Percentiles rank a stretch among this genome's conserved stretches.
Evolutionary conservation across 2,329 filamentous ascomycete species (phyloP).

Genomic region (Phoma herbarum): DNA sequence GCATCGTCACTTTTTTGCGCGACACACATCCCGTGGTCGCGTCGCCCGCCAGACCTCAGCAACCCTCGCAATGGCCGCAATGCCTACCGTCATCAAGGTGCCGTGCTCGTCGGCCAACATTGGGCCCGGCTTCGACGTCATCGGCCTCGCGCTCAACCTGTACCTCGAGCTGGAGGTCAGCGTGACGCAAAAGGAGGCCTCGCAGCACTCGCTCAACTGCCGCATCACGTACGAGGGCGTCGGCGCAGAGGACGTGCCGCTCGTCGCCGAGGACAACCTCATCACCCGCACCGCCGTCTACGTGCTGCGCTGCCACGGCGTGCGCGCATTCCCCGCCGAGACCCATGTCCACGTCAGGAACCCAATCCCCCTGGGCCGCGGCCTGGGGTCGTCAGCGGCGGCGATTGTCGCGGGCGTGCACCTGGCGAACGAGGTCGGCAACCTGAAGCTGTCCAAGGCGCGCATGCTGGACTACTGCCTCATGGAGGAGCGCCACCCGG

Average conservation of each 20-base stretch:
- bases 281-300: conserved; percentile 95
- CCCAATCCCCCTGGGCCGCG: conserved; percentile 90
- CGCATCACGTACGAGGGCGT: conserved; percentile 88
- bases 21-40: conserved; percentile 11
- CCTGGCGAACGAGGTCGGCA: conserved; percentile 87
- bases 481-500: conserved; percentile 77
- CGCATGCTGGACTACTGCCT: conserved; percentile 94
- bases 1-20: conserved; percentile 16
- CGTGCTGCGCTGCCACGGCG: conserved; percentile 89
- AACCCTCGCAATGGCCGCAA: conserved; percentile 35
- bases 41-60: conserved; percentile 14
- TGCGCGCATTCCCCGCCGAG: conserved; percentile 79
- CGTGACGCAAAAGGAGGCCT: conserved; percentile 64
- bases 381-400: conserved; percentile 92
- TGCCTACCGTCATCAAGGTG: conserved; percentile 72
- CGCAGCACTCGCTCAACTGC: conserved; percentile 78
- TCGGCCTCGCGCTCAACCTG: conserved; percentile 91
- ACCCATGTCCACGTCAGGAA: conserved; percentile 96
- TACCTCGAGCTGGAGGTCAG: conserved; percentile 90
- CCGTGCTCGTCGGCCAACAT: conserved; percentile 98
- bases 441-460: conserved; percentile 78
- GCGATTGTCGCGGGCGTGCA: conserved; percentile 96
- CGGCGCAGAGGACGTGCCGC: conserved; percentile 78
- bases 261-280: conserved; percentile 87
- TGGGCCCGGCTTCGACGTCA: conserved; percentile 95